Percentiles rank a stretch among this genome's conserved stretches.
Evolutionary conservation across 805 yeast genomes (phyloP).

Genomic region (Kodamaea sagamina): DNA sequence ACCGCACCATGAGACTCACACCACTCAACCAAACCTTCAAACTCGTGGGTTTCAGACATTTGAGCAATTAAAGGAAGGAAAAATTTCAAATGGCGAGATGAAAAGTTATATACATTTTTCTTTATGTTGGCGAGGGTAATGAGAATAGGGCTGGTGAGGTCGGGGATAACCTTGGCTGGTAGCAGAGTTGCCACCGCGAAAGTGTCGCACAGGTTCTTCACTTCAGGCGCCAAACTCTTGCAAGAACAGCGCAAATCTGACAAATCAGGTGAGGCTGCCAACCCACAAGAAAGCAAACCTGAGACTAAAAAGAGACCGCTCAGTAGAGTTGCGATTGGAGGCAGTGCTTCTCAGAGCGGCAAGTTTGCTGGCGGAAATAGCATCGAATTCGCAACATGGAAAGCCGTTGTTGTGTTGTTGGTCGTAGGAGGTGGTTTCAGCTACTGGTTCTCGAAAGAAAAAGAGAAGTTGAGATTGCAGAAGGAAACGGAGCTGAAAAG

Average conservation of each 20-base stretch:
- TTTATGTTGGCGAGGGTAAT: too few species aligned
- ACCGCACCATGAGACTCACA: constrained; percentile 32
- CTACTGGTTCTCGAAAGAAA: constrained; percentile 72
- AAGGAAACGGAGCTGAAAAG: constrained; percentile 82
- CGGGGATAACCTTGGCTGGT: too few species aligned
- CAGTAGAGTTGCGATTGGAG: constrained; percentile 80
- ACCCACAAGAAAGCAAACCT: too few species aligned
- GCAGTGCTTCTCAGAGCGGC: constrained; percentile 36
- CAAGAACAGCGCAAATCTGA: constrained; percentile 1
- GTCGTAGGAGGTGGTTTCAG: constrained; percentile 72
- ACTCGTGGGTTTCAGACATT: constrained; percentile 4
- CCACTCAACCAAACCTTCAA: constrained; percentile 31
- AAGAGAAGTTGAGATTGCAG: constrained; percentile 69
- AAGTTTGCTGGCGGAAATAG: constrained; percentile 42
- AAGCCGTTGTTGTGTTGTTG: constrained; percentile 68
- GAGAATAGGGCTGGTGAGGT: too few species aligned
- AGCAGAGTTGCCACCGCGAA: too few species aligned
- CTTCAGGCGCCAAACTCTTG: not conserved
- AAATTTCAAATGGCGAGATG: not conserved
- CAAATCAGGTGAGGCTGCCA: not conserved
- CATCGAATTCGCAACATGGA: constrained; percentile 83
- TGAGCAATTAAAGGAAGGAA: constrained; percentile 1
- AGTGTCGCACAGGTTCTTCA: not conserved
- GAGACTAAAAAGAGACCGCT: constrained; percentile 55
- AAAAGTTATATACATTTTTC: not conserved